These are phyloP conservation scores for Penicillium pancosmium DNA, from an alignment of 495 filamentous ascomycete genomes.

Conservation along the genomic window DNA sequence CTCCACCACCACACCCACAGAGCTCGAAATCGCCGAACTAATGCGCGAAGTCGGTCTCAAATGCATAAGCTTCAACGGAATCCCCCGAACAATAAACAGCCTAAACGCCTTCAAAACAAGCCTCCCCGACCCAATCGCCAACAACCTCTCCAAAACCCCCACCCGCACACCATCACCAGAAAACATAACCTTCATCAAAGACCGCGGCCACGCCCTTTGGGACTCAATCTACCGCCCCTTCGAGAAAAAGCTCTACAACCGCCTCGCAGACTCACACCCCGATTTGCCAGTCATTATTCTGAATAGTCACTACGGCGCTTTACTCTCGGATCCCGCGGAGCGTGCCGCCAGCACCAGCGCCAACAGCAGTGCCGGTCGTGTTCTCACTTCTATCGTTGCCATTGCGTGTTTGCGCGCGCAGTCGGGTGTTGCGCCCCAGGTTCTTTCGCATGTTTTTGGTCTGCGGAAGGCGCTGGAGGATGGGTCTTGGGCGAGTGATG, in stretches of 20 bases:
- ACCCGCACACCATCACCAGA: constrained; percentile 26
- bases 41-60: constrained; percentile 82
- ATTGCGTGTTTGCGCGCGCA: constrained; percentile 72
- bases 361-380: constrained; percentile 48
- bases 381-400: constrained; percentile 68
- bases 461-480: constrained; percentile 72
- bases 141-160: constrained; percentile 21
- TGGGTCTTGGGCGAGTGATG: constrained; percentile 56
- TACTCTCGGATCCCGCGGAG: constrained; percentile 68
- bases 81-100: constrained; percentile 79
- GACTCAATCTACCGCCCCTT: constrained; percentile 72
- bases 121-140: constrained; percentile 43
- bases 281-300: constrained; percentile 80
- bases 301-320: constrained; percentile 66
- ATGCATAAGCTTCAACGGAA: constrained; percentile 83
- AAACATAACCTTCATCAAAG: constrained; percentile 54
- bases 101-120: constrained; percentile 64
- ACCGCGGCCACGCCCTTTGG: constrained; percentile 66
- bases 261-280: constrained; percentile 69
- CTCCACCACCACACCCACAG: constrained; percentile 40
- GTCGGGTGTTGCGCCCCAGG: constrained; percentile 78
- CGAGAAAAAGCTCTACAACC: constrained; percentile 65
- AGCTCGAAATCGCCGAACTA: constrained; percentile 63
- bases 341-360: constrained; percentile 7
- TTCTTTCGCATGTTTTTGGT: constrained; percentile 74